Evolutionary conservation across 306 rosid species (phyloP), one percentile per base, ranked within the genome.

Genomic region (Fragaria nilgerrensis): DNA sequence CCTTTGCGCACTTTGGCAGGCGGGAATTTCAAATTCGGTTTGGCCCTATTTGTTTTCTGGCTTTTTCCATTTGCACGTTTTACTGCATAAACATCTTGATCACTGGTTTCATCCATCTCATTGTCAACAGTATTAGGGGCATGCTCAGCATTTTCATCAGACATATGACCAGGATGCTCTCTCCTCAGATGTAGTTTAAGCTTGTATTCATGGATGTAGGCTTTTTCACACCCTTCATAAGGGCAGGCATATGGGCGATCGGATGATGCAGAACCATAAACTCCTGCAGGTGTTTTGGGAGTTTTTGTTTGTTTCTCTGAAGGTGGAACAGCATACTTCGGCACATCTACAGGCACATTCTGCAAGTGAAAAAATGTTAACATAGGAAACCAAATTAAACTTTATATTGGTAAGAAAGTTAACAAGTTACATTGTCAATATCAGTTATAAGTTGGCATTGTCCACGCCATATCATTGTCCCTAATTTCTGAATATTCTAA

Each of bases 201-300:
- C 87, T 94, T 94, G 92, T 94, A 90, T 83, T 90, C 97, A 49
- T 94, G 98, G 79, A 94, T 90, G 84, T 90, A 94, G 11, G 97
- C 96, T 75, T 94, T 94, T 70, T 89, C 96, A 61, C 98, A 92
- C 72, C 97, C 99, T 67, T 90, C 97, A 36, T 95, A 95, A 23
- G 97, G 97, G 75, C 99, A 95, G 23, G 93, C 94, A 49, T 87
- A 89, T 19, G 99, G 97, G 47, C 97, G 97, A 77, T 95, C 99
- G 9, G 97, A 92, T 7, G 97, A 90, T 64, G 96, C 97, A 15
- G 97, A 90, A 72, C 89, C 92, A 70, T 88, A 88, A 41, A 75
- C 83, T 27, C 83, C 93, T 19, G 92, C 85, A 73, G 93, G 68
- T 76, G 96, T 79, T 82, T 89, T 91, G 47, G 90, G 37, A 49